Conservation (phyloP, 2,329 filamentous ascomycete genomes). For the Colletotrichum truncatum region DNA sequence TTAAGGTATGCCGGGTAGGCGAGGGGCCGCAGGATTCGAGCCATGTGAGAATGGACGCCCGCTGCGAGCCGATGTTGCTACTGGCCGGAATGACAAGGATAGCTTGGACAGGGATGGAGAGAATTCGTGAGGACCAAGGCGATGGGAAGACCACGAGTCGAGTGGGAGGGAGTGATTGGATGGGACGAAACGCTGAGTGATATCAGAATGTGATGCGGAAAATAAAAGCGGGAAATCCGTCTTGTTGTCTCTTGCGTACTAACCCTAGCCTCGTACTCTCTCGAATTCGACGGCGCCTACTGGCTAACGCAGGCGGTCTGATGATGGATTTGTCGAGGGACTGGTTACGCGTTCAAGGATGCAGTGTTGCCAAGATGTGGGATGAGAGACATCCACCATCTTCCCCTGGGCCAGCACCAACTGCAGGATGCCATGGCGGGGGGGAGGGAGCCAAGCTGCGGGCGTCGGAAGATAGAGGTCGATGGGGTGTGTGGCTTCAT, state of each 20-base stretch:
- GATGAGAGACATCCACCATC: neutral
- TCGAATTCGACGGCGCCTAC: neutral
- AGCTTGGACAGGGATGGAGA: neutral
- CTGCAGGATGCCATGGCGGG: neutral
- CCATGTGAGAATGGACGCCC: conserved; percentile 7
- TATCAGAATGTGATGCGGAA: neutral
- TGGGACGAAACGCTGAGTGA: neutral
- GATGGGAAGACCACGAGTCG: neutral
- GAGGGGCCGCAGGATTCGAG: conserved; percentile 1
- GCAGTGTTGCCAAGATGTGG: neutral
- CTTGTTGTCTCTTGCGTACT: conserved; percentile 20
- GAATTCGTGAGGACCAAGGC: neutral
- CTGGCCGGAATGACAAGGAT: neutral
- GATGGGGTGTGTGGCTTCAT: neutral
- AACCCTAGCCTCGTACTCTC: neutral
- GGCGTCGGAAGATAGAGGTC: conserved; percentile 20
- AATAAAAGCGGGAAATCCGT: neutral
- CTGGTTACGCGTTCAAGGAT: conserved; percentile 1
- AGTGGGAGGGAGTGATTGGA: neutral
- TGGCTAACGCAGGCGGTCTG: neutral
- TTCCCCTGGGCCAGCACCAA: neutral
- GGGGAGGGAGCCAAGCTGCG: conserved; percentile 8
- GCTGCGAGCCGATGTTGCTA: conserved; percentile 13
- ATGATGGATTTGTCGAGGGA: neutral
- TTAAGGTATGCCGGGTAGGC: conserved; percentile 11